phyloP scores from a whole-genome alignment of 2,329 filamentous ascomycete genomes.

The Hymenoscyphus fraxineus region DNA sequence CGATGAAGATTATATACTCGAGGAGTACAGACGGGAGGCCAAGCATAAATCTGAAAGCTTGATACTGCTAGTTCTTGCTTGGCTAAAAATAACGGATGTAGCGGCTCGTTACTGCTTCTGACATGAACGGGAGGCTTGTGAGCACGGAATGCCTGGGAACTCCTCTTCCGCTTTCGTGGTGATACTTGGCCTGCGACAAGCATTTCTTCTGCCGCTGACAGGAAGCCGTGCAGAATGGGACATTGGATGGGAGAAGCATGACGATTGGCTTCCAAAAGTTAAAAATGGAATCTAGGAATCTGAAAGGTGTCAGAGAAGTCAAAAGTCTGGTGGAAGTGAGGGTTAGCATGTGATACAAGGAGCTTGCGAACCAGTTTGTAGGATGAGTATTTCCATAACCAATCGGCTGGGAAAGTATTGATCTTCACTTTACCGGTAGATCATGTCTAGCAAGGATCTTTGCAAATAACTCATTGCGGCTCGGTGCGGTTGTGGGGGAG shows the following conservation, averaged over 20 bases:
- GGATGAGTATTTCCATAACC: conserved; percentile 12
- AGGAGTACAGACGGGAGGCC: conserved; percentile 3
- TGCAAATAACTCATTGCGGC: neutral
- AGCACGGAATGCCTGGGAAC: conserved; percentile 21
- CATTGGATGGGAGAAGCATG: neutral
- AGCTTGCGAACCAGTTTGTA: conserved; percentile 11
- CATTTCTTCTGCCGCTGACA: neutral
- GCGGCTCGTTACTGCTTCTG: conserved; percentile 23
- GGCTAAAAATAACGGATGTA: conserved; percentile 26
- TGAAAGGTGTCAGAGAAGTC: neutral
- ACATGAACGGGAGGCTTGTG: conserved; percentile 17
- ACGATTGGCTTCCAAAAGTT: neutral
- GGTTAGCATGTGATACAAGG: neutral
- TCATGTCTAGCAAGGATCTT: neutral
- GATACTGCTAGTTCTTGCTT: conserved; percentile 19
- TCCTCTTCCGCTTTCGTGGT: conserved; percentile 16
- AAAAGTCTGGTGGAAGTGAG: neutral
- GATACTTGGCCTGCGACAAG: conserved; percentile 22
- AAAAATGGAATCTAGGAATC: neutral
- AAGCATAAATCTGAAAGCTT: conserved; percentile 13
- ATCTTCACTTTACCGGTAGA: neutral
- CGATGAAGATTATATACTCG: conserved; percentile 28
- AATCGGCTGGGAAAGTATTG: neutral
- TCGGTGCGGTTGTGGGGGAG: neutral
- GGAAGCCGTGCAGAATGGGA: neutral